Conservation (phyloP, 306 rosid genomes). For the Potentilla sterilis region DNA sequence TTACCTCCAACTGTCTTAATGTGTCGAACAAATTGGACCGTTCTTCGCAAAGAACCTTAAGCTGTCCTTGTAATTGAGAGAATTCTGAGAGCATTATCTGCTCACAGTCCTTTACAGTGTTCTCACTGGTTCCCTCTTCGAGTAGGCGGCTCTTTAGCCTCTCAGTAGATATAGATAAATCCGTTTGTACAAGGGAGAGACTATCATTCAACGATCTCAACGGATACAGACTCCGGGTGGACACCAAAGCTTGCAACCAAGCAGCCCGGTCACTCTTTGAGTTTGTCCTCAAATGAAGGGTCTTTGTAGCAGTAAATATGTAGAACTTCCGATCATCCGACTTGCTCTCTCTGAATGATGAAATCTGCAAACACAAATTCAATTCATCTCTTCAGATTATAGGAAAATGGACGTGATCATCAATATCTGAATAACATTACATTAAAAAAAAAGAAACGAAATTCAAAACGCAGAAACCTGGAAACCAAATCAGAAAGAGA, state of each 20-base stretch:
- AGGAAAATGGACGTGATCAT: neutral
- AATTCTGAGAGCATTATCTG: slow-evolving; percentile 86
- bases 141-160: slow-evolving; percentile 66
- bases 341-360: slow-evolving; percentile 89
- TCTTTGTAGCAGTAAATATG: slow-evolving; percentile 88
- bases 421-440: neutral
- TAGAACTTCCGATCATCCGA: slow-evolving; percentile 82
- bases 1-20: slow-evolving; percentile 87
- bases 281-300: slow-evolving; percentile 89
- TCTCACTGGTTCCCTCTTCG: slow-evolving; percentile 73
- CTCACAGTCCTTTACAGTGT: slow-evolving; percentile 73
- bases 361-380: slow-evolving; percentile 44
- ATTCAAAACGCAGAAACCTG: neutral
- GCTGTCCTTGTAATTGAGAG: slow-evolving; percentile 64
- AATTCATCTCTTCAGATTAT: slow-evolving; percentile 10
- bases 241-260: slow-evolving; percentile 86
- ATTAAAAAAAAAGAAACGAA: neutral
- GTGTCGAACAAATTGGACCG: slow-evolving; percentile 78
- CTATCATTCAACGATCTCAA: slow-evolving; percentile 39
- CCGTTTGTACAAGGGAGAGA: slow-evolving; percentile 54
- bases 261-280: slow-evolving; percentile 80
- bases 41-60: slow-evolving; percentile 60
- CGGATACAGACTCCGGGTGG: slow-evolving; percentile 67
- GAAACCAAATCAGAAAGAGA: neutral
- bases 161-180: slow-evolving; percentile 66